Evolutionary conservation across 1,284 basidiomycete species (phyloP).

Genomic region (Ustilago vetiveriae): DNA sequence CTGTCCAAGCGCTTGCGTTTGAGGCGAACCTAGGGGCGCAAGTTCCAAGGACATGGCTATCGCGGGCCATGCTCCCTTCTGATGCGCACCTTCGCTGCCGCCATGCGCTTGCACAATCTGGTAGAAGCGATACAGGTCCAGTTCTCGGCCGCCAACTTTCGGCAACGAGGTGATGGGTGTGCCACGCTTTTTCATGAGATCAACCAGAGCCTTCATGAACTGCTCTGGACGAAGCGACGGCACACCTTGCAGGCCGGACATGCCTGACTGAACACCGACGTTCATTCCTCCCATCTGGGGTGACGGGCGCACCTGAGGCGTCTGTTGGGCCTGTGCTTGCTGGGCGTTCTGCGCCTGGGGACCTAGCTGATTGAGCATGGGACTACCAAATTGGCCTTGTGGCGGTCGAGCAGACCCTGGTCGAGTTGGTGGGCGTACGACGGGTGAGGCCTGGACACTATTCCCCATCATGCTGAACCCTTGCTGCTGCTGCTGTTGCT

Average conservation of each 20-base stretch:
- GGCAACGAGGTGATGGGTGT: slow-evolving; percentile 54
- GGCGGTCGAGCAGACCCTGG: slow-evolving; percentile 41
- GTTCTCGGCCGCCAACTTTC: slow-evolving; percentile 49
- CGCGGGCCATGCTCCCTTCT: slow-evolving; percentile 57
- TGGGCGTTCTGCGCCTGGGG: slow-evolving; percentile 25
- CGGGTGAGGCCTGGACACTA: slow-evolving; percentile 35
- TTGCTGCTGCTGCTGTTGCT: slow-evolving; percentile 28
- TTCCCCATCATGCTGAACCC: slow-evolving; percentile 25
- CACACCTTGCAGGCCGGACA: slow-evolving; percentile 37
- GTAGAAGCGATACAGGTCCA: slow-evolving; percentile 62
- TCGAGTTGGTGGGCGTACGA: slow-evolving; percentile 37
- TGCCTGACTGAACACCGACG: slow-evolving; percentile 23
- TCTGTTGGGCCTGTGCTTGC: slow-evolving; percentile 25
- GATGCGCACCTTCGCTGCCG: slow-evolving; percentile 58
- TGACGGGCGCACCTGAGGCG: slow-evolving; percentile 39
- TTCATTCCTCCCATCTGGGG: slow-evolving; percentile 37
- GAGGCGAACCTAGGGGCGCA: slow-evolving; percentile 49
- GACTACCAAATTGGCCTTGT: slow-evolving; percentile 43
- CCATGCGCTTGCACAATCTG: slow-evolving; percentile 59
- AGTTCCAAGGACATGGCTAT: slow-evolving; percentile 59
- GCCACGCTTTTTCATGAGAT: slow-evolving; percentile 59
- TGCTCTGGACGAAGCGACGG: slow-evolving; percentile 55
- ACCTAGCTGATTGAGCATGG: slow-evolving; percentile 36
- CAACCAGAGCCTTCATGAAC: slow-evolving; percentile 60
- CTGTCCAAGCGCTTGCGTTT: slow-evolving; percentile 44